These are phyloP conservation scores for Corylus avellana DNA, from an alignment of 306 rosid genomes.

Conservation along the genomic window DNA sequence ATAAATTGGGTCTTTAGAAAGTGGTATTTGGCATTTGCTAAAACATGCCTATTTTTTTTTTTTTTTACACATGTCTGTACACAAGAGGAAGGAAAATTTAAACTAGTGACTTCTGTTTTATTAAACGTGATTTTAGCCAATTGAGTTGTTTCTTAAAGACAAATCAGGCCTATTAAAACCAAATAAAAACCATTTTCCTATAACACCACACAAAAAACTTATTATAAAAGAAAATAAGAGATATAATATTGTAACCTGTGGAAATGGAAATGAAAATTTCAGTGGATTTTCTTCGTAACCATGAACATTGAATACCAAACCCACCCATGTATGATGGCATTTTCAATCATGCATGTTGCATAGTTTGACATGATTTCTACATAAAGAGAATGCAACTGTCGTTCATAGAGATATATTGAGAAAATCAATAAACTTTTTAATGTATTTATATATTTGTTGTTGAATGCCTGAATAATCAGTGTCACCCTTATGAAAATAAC, in stretches of 20 bases:
- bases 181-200: no score
- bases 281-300: slow-evolving; percentile 8
- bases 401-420: background rate
- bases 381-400: background rate
- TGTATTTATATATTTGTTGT: slow-evolving; percentile 3
- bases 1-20: no score
- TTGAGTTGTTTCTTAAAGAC: no score
- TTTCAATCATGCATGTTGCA: background rate
- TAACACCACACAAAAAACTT: background rate
- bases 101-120: no score
- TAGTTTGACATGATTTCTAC: slow-evolving; percentile 13
- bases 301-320: no score
- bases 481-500: background rate
- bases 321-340: background rate
- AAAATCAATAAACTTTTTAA: background rate
- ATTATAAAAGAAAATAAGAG: background rate
- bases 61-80: no score
- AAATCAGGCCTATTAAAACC: no score
- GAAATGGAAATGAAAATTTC: slow-evolving; percentile 21
- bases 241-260: background rate
- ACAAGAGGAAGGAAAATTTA: no score
- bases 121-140: no score
- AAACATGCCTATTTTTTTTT: no score
- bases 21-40: no score
- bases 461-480: slow-evolving; percentile 22